Evolutionary conservation across 2,329 filamentous ascomycete genomes (phyloP), one percentile per base, ranked within the genome.

Genomic region (Botrytis pseudocinerea): DNA sequence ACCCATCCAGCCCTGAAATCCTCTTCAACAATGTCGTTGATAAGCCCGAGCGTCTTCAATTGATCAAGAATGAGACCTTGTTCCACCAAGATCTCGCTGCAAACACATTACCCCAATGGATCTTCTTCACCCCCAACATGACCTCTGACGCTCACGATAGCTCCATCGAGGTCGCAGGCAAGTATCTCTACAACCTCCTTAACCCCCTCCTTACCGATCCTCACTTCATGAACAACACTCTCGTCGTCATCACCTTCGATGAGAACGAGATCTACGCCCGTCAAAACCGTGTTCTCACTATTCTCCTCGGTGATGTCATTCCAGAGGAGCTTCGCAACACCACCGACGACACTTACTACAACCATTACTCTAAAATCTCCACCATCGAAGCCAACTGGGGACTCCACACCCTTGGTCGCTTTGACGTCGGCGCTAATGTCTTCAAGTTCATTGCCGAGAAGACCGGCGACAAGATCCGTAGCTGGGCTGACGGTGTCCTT

Each of bases 211-310:
- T 96, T 10, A 81, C 86, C 51, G 87, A 95, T 83, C 82, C 84
- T 66, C 87, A 91, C 77, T 95, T 96, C 82, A 92, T 91, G 88
- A 84, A 92, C 68, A 89, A 92, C 79, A 95, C 92, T 0, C 86
- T 96, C 1, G 87, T 96, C 16, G 84, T 95, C 8, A 82, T 96
- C 74, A 95, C 90, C 16, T 96, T 94, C 79, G 93, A 96, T 76
- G 93, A 96, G 83, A 92, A 90, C 80, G 88, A 91, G 78, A 89
- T 87, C 16, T 94, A 94, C 82, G 82, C 85, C 9, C 83, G 85
- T 40, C 87, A 88, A 77, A 96, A 96, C 86, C 85, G 86, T 59
- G 87, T 96, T 70, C 87, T 93, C 74, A 88, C 85, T 75, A 86
- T 96, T 76, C 86, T 96, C 0, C 83, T 96, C 4, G 93, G 93